Evolutionary conservation across 345 rosid species (phyloP).

Genomic region (Eucalyptus pauciflora): DNA sequence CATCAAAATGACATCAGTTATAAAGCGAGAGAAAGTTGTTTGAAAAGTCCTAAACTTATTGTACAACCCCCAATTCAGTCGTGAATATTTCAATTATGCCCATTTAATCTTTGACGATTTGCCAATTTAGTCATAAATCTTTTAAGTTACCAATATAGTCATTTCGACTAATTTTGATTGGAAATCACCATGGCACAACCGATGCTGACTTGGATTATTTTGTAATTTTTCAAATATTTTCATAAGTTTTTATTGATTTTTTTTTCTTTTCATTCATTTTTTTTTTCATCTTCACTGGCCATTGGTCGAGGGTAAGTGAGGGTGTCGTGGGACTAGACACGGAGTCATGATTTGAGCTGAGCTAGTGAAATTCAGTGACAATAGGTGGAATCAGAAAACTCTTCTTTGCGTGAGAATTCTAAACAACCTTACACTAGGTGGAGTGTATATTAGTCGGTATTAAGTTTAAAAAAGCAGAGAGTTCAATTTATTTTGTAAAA

Average conservation of each 20-base stretch:
- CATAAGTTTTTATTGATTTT: too few relatives aligned
- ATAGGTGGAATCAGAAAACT: too few relatives aligned
- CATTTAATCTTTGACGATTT: fast-evolving
- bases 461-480: background rate
- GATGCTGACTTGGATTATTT: fast-evolving
- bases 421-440: background rate
- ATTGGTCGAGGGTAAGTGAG: too few relatives aligned
- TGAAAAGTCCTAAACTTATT: too few relatives aligned
- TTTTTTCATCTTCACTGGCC: too few relatives aligned
- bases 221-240: too few relatives aligned
- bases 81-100: fast-evolving
- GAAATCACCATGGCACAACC: fast-evolving
- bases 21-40: fast-evolving
- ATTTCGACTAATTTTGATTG: too few relatives aligned
- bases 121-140: fast-evolving
- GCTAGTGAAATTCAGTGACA: too few relatives aligned
- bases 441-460: background rate
- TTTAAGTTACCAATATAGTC: fast-evolving
- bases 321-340: too few relatives aligned
- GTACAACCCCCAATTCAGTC: fast-evolving
- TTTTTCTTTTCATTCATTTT: too few relatives aligned
- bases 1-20: background rate
- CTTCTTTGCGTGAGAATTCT: too few relatives aligned
- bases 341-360: too few relatives aligned
- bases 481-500: background rate